phyloP scores from a whole-genome alignment of 495 filamentous ascomycete species.

The Aspergillus hancockii region DNA sequence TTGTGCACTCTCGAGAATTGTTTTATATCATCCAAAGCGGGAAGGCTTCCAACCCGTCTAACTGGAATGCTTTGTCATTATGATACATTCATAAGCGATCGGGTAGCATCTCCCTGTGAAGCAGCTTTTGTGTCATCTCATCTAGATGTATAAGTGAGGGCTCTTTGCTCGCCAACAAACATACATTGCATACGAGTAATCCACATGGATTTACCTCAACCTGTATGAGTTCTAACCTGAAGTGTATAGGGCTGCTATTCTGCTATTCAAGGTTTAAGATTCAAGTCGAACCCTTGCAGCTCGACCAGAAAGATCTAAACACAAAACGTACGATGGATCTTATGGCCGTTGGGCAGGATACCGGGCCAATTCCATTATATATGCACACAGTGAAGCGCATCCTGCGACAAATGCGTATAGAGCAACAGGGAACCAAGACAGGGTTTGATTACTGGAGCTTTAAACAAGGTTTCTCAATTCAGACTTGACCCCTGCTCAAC shows the following conservation, averaged over 20 bases:
- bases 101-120: constrained; percentile 61
- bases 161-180: constrained; percentile 67
- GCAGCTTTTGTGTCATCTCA: constrained; percentile 64
- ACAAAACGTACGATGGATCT: constrained; percentile 65
- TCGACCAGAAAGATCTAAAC: constrained; percentile 61
- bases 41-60: constrained; percentile 49
- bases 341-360: constrained; percentile 60
- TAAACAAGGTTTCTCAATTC: constrained; percentile 34
- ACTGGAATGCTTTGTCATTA: constrained; percentile 71
- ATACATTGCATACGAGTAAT: constrained; percentile 48
- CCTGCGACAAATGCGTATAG: constrained; percentile 59
- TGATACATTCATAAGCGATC: constrained; percentile 58
- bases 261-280: constrained; percentile 45
- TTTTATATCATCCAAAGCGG: constrained; percentile 44
- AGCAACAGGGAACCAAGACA: constrained; percentile 34
- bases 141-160: constrained; percentile 54
- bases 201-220: no score
- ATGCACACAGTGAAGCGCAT: constrained; percentile 58
- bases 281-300: constrained; percentile 51
- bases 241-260: constrained; percentile 25
- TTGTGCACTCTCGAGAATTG: constrained; percentile 70
- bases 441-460: constrained; percentile 59
- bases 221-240: no score
- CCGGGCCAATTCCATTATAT: constrained; percentile 58
- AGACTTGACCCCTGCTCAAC: constrained; percentile 44